phyloP scores from a whole-genome alignment of 2,329 filamentous ascomycete genomes.

The Colletotrichum liriopes region DNA sequence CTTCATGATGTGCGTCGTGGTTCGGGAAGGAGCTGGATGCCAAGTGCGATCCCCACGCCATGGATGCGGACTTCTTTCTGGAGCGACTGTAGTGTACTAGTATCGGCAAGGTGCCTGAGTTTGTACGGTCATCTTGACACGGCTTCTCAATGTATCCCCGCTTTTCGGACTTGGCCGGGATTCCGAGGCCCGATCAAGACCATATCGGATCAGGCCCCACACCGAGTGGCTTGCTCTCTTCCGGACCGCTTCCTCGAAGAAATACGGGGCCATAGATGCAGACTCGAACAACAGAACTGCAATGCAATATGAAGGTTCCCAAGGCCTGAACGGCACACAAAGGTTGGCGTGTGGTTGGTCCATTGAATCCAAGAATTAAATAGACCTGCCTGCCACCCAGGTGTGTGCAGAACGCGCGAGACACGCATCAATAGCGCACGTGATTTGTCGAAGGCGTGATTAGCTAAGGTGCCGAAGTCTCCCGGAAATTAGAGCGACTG shows the following conservation, averaged over 20 bases:
- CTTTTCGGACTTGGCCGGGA: background rate
- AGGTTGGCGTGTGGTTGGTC: background rate
- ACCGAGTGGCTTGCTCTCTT: background rate
- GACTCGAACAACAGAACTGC: background rate
- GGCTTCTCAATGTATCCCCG: background rate
- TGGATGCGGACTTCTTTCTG: background rate
- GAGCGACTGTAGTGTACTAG: background rate
- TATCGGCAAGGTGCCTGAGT: background rate
- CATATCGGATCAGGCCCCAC: background rate
- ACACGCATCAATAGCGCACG: conserved; percentile 9
- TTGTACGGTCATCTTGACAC: too few species aligned
- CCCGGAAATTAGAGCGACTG: conserved; percentile 30
- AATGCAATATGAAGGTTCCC: background rate
- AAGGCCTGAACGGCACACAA: too few species aligned
- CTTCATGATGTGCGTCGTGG: background rate
- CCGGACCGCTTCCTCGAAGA: background rate
- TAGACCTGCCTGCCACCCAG: background rate
- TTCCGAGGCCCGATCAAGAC: background rate
- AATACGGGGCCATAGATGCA: background rate
- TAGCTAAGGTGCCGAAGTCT: conserved; percentile 18
- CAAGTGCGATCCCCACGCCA: background rate
- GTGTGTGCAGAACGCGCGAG: background rate
- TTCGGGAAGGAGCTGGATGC: background rate
- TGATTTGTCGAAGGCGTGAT: conserved; percentile 37
- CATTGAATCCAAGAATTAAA: background rate